phyloP scores from a whole-genome alignment of 148 eudicot species.

The Silene uniflora region DNA sequence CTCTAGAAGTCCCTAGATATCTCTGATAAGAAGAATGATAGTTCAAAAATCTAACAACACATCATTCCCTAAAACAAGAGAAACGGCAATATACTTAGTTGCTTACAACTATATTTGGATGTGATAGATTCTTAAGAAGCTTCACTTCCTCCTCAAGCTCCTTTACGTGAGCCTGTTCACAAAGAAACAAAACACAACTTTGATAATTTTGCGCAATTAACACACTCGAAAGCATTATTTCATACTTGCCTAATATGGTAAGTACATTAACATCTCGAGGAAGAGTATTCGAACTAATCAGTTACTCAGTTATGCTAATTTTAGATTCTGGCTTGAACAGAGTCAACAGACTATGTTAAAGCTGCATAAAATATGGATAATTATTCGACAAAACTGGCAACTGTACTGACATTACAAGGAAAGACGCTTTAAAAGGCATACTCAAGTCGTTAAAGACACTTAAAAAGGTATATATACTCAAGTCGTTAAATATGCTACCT shows the following conservation, averaged over 20 bases:
- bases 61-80: neutral
- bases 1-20: constrained; percentile 89
- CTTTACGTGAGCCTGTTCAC: constrained; percentile 63
- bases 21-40: constrained; percentile 42
- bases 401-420: neutral
- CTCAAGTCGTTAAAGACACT: neutral
- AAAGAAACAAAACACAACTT: constrained; percentile 1
- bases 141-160: constrained; percentile 98
- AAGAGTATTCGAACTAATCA: neutral
- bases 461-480: neutral
- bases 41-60: constrained; percentile 14
- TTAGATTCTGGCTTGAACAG: too few relatives aligned
- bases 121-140: constrained; percentile 82
- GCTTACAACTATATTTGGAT: constrained; percentile 90
- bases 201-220: neutral
- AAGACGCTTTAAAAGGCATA: neutral
- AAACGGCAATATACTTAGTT: neutral
- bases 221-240: constrained; percentile 14
- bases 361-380: neutral
- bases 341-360: too few relatives aligned
- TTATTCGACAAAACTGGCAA: neutral
- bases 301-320: neutral
- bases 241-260: neutral
- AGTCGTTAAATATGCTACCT: neutral
- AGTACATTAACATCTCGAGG: neutral